phyloP scores from a whole-genome alignment of 2,329 filamentous ascomycete genomes.

The Leptosphaerulina australis region DNA sequence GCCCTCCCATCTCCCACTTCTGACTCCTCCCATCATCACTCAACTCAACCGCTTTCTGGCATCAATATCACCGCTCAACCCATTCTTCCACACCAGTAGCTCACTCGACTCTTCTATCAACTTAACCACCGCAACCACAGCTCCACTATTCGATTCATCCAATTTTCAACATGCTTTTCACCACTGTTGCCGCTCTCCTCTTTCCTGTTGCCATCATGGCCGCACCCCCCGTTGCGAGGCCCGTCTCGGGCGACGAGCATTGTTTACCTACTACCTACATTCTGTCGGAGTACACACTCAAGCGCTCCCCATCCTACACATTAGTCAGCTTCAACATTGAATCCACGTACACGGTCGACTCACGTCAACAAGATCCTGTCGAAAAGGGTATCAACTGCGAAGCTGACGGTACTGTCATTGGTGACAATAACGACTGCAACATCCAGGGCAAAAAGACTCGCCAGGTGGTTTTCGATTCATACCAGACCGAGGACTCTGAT shows the following conservation, averaged over 20 bases:
- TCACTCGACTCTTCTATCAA: background rate
- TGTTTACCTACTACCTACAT: conserved; percentile 37
- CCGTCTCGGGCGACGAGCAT: conserved; percentile 12
- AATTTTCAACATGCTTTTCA: conserved; percentile 20
- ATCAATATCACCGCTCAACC: conserved; percentile 6
- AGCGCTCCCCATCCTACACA: conserved; percentile 17
- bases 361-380: conserved; percentile 29
- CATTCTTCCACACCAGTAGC: conserved; percentile 13
- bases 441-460: conserved; percentile 21
- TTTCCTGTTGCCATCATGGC: conserved; percentile 29
- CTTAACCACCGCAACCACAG: background rate
- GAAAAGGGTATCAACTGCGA: conserved; percentile 26
- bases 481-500: conserved; percentile 26
- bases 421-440: conserved; percentile 31
- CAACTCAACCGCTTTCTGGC: conserved; percentile 3
- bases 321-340: conserved; percentile 35
- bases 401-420: conserved; percentile 21
- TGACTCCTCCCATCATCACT: conserved; percentile 2
- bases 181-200: conserved; percentile 22
- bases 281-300: conserved; percentile 31
- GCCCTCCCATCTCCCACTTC: background rate
- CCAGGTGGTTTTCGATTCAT: conserved; percentile 31
- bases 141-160: background rate
- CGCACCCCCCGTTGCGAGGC: conserved; percentile 14
- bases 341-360: conserved; percentile 25